Conservation (phyloP, 345 rosid species). For the Gossypium mustelinum region DNA sequence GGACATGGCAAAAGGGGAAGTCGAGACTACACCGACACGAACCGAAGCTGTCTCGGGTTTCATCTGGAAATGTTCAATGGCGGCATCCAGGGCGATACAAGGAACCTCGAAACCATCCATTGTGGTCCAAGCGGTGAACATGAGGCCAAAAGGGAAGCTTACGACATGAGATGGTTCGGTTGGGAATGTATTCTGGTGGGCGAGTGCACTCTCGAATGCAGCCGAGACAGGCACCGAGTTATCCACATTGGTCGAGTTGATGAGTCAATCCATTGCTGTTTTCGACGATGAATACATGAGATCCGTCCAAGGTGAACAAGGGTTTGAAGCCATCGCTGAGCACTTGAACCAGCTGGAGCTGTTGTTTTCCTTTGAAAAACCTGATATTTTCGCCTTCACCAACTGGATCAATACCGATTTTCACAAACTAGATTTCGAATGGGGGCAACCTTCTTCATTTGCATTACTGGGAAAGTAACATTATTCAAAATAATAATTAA, state of each 20-base stretch:
- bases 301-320: conserved; percentile 1
- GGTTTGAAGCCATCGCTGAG: background rate
- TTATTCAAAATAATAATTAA: no score
- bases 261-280: background rate
- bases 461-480: background rate
- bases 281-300: background rate
- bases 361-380: background rate
- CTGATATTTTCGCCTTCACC: background rate
- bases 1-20: background rate
- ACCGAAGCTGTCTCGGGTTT: background rate
- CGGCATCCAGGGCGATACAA: background rate
- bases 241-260: background rate
- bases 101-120: conserved; percentile 1
- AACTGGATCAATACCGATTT: background rate
- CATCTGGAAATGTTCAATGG: conserved; percentile 11
- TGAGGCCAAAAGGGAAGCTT: conserved; percentile 3
- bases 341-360: background rate
- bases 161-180: background rate
- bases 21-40: background rate
- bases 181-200: conserved; percentile 12
- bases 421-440: background rate
- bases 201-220: background rate
- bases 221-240: background rate
- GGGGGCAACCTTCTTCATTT: background rate
- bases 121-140: conserved; percentile 10